phyloP scores from a whole-genome alignment of 202 grass and related monocot species.

The Setaria italica region DNA sequence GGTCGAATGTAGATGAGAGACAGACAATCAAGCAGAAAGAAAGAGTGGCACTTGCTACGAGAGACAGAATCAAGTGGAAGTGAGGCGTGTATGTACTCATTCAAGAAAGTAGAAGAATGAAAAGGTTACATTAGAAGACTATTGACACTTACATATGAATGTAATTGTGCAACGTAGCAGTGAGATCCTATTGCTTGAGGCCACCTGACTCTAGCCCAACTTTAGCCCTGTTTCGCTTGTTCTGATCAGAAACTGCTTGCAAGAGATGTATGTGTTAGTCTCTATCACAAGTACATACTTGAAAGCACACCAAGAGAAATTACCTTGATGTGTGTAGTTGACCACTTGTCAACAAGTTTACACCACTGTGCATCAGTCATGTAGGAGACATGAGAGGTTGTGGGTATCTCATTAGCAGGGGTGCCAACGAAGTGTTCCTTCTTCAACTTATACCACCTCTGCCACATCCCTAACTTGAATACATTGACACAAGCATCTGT shows the following conservation, averaged over 20 bases:
- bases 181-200: not conserved
- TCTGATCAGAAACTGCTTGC: not conserved
- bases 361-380: not conserved
- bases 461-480: too few species aligned
- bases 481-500: too few species aligned
- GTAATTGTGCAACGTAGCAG: not conserved
- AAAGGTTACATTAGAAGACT: not conserved
- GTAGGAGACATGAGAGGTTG: not conserved
- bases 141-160: conserved; percentile 1
- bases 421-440: not conserved
- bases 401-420: not conserved
- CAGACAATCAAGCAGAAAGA: too few species aligned
- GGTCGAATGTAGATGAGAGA: too few species aligned
- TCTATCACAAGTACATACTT: not conserved
- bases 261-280: too few species aligned
- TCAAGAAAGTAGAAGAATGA: too few species aligned
- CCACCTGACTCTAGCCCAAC: not conserved
- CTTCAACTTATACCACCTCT: not conserved
- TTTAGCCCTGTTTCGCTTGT: not conserved
- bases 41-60: too few species aligned
- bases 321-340: not conserved
- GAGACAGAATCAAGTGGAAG: too few species aligned
- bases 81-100: too few species aligned
- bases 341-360: not conserved
- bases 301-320: too few species aligned